Evolutionary conservation across 2,329 filamentous ascomycete genomes (phyloP).

Genomic region (Thelonectria rubi): DNA sequence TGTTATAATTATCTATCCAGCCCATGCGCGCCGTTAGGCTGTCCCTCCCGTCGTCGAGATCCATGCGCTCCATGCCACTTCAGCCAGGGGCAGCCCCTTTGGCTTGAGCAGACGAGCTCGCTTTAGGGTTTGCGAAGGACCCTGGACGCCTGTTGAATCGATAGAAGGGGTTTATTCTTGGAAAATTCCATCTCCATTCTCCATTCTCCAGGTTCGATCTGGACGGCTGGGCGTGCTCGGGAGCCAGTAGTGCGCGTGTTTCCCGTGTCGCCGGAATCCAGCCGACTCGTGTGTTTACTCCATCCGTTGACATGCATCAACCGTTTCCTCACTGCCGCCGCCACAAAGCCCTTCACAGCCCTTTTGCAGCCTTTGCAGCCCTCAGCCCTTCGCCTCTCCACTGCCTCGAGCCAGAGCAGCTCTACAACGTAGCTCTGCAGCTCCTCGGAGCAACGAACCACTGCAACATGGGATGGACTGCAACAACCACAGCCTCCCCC

Average conservation of each 20-base stretch:
- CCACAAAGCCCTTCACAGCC: not conserved
- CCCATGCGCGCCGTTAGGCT: not conserved
- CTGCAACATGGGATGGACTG: conserved; percentile 13
- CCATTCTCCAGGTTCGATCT: not conserved
- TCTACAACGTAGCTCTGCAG: conserved; percentile 23
- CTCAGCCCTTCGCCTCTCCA: conserved; percentile 9
- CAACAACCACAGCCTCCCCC: conserved; percentile 20
- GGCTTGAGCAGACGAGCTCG: not conserved
- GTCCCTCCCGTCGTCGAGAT: not conserved
- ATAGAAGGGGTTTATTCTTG: conserved; percentile 15
- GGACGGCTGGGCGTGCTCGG: not conserved
- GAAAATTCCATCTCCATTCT: not conserved
- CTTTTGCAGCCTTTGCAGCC: no score
- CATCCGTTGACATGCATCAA: not conserved
- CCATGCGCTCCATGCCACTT: conserved; percentile 15
- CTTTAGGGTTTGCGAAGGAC: conserved; percentile 3
- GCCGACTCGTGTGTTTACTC: conserved; percentile 6
- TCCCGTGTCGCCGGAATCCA: not conserved
- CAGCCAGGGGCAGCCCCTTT: conserved; percentile 6
- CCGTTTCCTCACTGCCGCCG: conserved; percentile 16
- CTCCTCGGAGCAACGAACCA: conserved; percentile 13
- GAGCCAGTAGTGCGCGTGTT: not conserved
- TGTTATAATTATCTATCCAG: not conserved
- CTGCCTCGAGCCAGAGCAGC: conserved; percentile 5
- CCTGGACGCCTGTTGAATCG: conserved; percentile 5